These are phyloP conservation scores for Triticum aestivum DNA, from an alignment of 176 grass and related monocot species.

Conservation along the genomic window DNA sequence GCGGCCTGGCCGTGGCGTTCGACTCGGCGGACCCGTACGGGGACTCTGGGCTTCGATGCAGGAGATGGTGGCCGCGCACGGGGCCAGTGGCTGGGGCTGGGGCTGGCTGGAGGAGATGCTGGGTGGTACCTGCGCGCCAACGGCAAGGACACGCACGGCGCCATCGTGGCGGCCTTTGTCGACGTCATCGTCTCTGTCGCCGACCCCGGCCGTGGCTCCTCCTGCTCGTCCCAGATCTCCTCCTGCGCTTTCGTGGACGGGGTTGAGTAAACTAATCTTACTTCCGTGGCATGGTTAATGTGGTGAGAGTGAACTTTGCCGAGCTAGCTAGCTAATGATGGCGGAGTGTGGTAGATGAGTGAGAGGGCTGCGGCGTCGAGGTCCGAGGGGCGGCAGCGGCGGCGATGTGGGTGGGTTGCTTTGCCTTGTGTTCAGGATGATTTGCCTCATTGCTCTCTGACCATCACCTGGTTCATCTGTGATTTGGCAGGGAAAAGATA, in stretches of 20 bases:
- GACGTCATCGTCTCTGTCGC: slow-evolving; percentile 67
- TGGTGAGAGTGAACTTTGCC: too few relatives aligned
- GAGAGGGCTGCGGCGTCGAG: not conserved
- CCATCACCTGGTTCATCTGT: too few relatives aligned
- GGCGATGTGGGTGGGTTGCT: too few relatives aligned
- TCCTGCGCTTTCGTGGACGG: slow-evolving; percentile 12
- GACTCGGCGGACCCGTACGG: slow-evolving; percentile 76
- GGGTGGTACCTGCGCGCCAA: slow-evolving; percentile 70
- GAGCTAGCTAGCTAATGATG: not conserved
- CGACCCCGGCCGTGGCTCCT: slow-evolving; percentile 22
- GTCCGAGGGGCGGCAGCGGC: too few relatives aligned
- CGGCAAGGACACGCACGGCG: slow-evolving; percentile 46
- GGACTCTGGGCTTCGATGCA: slow-evolving; percentile 73
- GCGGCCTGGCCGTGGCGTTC: slow-evolving; percentile 58
- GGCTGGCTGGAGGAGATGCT: slow-evolving; percentile 81
- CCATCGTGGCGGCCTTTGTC: slow-evolving; percentile 68
- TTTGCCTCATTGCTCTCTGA: too few relatives aligned
- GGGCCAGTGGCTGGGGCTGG: slow-evolving; percentile 43
- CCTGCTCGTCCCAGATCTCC: slow-evolving; percentile 12
- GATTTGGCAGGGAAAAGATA: too few relatives aligned
- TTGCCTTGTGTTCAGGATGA: too few relatives aligned
- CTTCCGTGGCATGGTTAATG: not conserved
- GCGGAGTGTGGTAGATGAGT: not conserved
- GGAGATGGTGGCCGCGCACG: slow-evolving; percentile 70
- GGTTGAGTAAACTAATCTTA: slow-evolving; percentile 4